Evolutionary conservation across 441 rosid species (phyloP).

Genomic region (Lepidium campestre): DNA sequence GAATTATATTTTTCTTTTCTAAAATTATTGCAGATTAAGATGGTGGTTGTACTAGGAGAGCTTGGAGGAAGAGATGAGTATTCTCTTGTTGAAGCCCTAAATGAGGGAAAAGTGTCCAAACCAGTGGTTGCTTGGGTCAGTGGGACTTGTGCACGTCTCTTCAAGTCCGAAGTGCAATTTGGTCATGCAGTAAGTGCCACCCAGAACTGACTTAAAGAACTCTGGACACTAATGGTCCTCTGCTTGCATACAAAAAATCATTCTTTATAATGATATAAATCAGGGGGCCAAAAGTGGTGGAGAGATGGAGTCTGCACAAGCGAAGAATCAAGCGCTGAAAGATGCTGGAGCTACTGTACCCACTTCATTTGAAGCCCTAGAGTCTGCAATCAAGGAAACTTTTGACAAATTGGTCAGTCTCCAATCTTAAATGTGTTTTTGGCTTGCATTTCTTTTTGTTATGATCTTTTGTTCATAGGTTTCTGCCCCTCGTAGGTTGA

Average conservation of each 20-base stretch:
- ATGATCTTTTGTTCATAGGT: not conserved
- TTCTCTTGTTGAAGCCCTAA: conserved; percentile 91
- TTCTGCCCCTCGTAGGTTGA: conserved; percentile 42
- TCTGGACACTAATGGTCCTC: not conserved
- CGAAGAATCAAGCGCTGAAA: conserved; percentile 83
- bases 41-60: conserved; percentile 94
- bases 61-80: conserved; percentile 96
- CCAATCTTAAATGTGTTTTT: not conserved
- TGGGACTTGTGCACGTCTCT: conserved; percentile 93
- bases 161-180: conserved; percentile 95
- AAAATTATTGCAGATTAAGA: conserved; percentile 51
- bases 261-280: conserved; percentile 21
- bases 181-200: conserved; percentile 87
- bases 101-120: conserved; percentile 83
- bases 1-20: not conserved
- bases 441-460: not conserved
- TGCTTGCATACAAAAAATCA: not conserved
- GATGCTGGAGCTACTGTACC: conserved; percentile 95
- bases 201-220: conserved; percentile 8
- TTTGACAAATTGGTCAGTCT: conserved; percentile 77
- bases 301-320: conserved; percentile 98
- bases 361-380: conserved; percentile 82
- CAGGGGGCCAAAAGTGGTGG: conserved; percentile 99
- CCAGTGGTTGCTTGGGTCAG: conserved; percentile 99
- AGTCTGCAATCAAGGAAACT: conserved; percentile 70